Conservation (phyloP, 257 asterid species). For the Salvia hispanica region DNA sequence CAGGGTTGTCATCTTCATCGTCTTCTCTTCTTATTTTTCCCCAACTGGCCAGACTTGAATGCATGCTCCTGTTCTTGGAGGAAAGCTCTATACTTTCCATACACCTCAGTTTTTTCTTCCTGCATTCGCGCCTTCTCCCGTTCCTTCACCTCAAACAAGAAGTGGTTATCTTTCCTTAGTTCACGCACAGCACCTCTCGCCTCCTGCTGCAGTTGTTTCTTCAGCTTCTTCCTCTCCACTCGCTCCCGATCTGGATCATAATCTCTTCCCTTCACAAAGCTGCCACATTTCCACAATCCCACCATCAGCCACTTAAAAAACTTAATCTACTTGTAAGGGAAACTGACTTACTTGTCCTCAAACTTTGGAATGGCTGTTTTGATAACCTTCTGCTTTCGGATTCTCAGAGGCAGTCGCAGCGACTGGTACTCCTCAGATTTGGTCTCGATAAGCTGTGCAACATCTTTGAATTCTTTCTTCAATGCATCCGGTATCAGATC, state of each 20-base stretch:
- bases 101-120: slow-evolving; percentile 72
- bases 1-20: slow-evolving; percentile 40
- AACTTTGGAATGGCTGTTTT: slow-evolving; percentile 74
- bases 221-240: slow-evolving; percentile 71
- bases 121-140: slow-evolving; percentile 50
- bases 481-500: slow-evolving; percentile 56
- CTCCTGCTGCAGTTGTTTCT: slow-evolving; percentile 60
- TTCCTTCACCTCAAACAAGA: slow-evolving; percentile 71
- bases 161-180: slow-evolving; percentile 76
- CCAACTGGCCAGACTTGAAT: slow-evolving; percentile 89
- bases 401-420: slow-evolving; percentile 70
- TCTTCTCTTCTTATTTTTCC: slow-evolving; percentile 72
- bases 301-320: background rate
- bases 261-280: slow-evolving; percentile 94
- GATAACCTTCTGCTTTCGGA: slow-evolving; percentile 71
- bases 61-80: slow-evolving; percentile 98
- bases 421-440: slow-evolving; percentile 57
- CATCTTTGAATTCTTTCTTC: slow-evolving; percentile 52
- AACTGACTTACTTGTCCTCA: slow-evolving; percentile 65
- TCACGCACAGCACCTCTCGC: slow-evolving; percentile 80
- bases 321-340: background rate
- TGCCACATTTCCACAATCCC: slow-evolving; percentile 38
- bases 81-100: slow-evolving; percentile 67
- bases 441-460: slow-evolving; percentile 45
- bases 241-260: slow-evolving; percentile 96